Evolutionary conservation across 306 rosid genomes (phyloP).

Genomic region (Pterocarpus macrocarpus): DNA sequence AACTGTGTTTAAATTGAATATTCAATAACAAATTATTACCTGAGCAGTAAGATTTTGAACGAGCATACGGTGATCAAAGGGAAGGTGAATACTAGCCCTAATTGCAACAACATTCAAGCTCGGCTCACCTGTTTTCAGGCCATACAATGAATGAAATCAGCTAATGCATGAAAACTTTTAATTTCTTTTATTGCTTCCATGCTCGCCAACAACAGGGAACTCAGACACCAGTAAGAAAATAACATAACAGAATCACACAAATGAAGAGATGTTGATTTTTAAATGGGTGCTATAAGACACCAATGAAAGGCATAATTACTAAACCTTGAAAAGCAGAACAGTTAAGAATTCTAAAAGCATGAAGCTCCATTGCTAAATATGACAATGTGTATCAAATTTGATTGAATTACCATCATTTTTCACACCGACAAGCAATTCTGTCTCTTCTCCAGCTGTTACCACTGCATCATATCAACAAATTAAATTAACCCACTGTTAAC

Average conservation of each 20-base stretch:
- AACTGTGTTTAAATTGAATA: slow-evolving; percentile 2
- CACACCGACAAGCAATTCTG: slow-evolving; percentile 82
- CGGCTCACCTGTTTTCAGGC: slow-evolving; percentile 73
- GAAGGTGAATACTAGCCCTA: slow-evolving; percentile 88
- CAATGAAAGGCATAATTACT: slow-evolving; percentile 19
- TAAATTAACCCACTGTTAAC: slow-evolving; percentile 28
- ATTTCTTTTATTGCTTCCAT: slow-evolving; percentile 5
- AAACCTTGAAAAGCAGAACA: neutral
- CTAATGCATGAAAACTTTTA: slow-evolving; percentile 25
- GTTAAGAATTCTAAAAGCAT: slow-evolving; percentile 11
- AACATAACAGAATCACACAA: slow-evolving; percentile 10
- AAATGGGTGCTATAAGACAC: slow-evolving; percentile 2
- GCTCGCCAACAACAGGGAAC: slow-evolving; percentile 10
- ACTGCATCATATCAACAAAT: slow-evolving; percentile 61
- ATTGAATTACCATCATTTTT: slow-evolving; percentile 82
- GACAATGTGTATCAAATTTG: neutral
- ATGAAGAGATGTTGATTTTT: slow-evolving; percentile 20
- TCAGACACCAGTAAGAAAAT: neutral
- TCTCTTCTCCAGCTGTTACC: slow-evolving; percentile 87
- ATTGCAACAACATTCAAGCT: slow-evolving; percentile 80
- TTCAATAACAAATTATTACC: slow-evolving; percentile 56
- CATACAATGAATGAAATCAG: slow-evolving; percentile 52
- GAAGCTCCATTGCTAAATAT: slow-evolving; percentile 16
- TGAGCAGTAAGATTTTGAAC: slow-evolving; percentile 92
- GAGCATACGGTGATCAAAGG: slow-evolving; percentile 72